Evolutionary conservation across 257 asterid genomes (phyloP).

Genomic region (Solanum chmielewskii): DNA sequence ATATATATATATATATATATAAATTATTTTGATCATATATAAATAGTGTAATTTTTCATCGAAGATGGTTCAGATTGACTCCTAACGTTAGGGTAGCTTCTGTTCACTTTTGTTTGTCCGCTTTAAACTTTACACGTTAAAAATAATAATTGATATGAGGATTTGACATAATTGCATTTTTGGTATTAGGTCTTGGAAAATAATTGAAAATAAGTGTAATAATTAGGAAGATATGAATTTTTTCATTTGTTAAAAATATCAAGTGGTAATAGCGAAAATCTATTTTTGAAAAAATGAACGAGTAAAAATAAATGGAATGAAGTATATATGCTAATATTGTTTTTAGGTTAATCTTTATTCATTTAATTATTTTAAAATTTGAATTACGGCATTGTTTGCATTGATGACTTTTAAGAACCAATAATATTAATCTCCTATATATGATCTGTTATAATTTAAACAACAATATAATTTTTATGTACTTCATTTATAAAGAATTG

Average conservation of each 20-base stretch:
- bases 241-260: not conserved
- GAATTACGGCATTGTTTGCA: not conserved
- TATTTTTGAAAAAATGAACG: too few species aligned
- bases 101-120: not conserved
- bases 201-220: not conserved
- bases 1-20: too few species aligned
- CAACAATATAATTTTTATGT: not conserved
- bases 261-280: too few species aligned
- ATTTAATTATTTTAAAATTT: not conserved
- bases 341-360: not conserved
- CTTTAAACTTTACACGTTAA: too few species aligned
- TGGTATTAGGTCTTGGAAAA: not conserved
- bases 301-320: too few species aligned
- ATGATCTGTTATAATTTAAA: not conserved
- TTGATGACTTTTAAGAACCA: not conserved
- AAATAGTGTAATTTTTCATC: too few species aligned
- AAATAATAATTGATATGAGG: too few species aligned
- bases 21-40: too few species aligned
- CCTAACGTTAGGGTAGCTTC: not conserved
- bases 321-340: not conserved
- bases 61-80: not conserved
- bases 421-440: not conserved
- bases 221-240: not conserved
- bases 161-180: not conserved
- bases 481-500: not conserved